phyloP scores from a whole-genome alignment of 352 stramenopile species.

The Globisporangium carolinianum region DNA sequence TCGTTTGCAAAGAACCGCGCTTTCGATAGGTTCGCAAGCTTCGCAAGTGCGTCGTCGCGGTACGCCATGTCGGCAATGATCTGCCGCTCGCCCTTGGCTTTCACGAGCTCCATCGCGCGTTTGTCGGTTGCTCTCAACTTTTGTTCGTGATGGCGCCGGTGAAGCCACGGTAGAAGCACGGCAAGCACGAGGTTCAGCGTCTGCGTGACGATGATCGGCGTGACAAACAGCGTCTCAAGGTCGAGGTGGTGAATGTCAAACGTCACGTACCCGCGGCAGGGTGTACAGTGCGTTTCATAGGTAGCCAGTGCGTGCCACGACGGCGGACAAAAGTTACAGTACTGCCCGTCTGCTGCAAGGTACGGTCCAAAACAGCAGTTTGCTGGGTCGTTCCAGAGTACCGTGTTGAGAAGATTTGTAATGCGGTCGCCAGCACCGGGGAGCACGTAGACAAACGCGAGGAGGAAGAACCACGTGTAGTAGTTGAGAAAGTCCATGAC shows the following conservation, averaged over 20 bases:
- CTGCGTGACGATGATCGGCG: conserved; percentile 77
- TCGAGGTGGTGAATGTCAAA: conserved; percentile 81
- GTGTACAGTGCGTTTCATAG: conserved; percentile 43
- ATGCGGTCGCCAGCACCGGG: conserved; percentile 72
- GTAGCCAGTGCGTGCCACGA: conserved; percentile 42
- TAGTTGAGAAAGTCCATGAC: conserved; percentile 87
- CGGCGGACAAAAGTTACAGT: conserved; percentile 51
- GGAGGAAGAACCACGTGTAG: conserved; percentile 84
- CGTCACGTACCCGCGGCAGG: conserved; percentile 68
- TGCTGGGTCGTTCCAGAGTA: conserved; percentile 67
- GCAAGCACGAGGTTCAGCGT: conserved; percentile 67
- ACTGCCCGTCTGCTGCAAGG: conserved; percentile 32
- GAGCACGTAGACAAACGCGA: conserved; percentile 84
- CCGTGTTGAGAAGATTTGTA: conserved; percentile 69
- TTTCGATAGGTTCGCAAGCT: conserved; percentile 58
- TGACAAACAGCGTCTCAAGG: conserved; percentile 75
- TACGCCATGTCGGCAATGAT: conserved; percentile 63
- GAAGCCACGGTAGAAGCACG: conserved; percentile 64
- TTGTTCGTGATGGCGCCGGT: conserved; percentile 64
- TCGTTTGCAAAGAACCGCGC: conserved; percentile 64
- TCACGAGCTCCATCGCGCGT: conserved; percentile 61
- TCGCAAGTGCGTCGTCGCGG: conserved; percentile 20
- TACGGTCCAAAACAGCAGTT: conserved; percentile 84
- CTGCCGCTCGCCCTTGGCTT: conserved; percentile 49
- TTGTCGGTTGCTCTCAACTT: conserved; percentile 42